Conservation (phyloP, 495 filamentous ascomycete species). For the Letharia lupina region DNA sequence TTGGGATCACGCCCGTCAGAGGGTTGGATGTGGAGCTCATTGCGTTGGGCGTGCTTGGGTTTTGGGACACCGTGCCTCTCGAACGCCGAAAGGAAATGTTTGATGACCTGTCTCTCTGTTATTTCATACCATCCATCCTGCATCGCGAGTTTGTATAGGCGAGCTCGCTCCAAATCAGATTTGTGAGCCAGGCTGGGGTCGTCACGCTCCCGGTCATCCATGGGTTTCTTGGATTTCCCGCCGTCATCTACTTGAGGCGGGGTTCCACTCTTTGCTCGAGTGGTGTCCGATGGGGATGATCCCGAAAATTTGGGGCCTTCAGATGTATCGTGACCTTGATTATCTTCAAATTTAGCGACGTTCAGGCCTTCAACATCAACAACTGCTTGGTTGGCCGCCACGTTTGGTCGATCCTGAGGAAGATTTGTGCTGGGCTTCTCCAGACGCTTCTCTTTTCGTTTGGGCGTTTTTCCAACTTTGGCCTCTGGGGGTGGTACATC, state of each 20-base stretch:
- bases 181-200: constrained; percentile 25
- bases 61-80: constrained; percentile 1
- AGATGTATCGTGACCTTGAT: not conserved
- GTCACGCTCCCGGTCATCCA: not conserved
- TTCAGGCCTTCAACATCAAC: not conserved
- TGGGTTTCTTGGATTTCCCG: not conserved
- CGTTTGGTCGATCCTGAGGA: constrained; percentile 1
- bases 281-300: not conserved
- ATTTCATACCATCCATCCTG: constrained; percentile 25
- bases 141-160: constrained; percentile 24
- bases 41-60: not conserved
- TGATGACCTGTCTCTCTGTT: constrained; percentile 17
- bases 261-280: not conserved
- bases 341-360: not conserved
- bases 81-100: constrained; percentile 14
- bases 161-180: constrained; percentile 22
- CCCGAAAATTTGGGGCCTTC: not conserved
- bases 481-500: constrained; percentile 3
- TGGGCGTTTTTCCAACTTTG: constrained; percentile 7
- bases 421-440: not conserved
- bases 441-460: not conserved
- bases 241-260: not conserved
- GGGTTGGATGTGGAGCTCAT: not conserved
- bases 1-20: not conserved
- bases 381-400: not conserved